Conservation (phyloP, 2,329 filamentous ascomycete genomes). For the Trichoderma oligosporum region DNA sequence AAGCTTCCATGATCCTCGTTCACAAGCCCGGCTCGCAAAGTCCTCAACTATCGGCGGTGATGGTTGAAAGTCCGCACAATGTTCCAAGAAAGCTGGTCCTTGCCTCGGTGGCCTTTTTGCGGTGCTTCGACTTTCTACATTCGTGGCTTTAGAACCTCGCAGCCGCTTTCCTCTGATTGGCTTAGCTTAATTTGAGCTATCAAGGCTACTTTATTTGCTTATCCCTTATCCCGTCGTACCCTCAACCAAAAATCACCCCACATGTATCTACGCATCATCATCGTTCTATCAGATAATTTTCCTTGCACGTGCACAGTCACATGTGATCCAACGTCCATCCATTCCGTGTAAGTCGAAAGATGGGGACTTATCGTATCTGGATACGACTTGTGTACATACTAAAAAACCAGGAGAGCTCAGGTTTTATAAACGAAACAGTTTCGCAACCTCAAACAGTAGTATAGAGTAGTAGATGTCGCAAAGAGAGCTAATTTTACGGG, state of each 20-base stretch:
- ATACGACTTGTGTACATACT: neutral
- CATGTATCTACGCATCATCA: neutral
- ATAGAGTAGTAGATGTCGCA: neutral
- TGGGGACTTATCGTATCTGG: neutral
- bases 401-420: neutral
- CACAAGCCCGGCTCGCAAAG: conserved; percentile 10
- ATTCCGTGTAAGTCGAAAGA: conserved; percentile 19
- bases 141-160: conserved; percentile 17
- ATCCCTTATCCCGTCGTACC: too few relatives aligned
- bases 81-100: conserved; percentile 3
- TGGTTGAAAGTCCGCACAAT: neutral
- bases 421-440: neutral
- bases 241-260: too few relatives aligned
- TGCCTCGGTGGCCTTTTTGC: conserved; percentile 25
- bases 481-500: neutral
- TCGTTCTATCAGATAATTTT: neutral
- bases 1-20: conserved; percentile 22
- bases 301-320: conserved; percentile 14
- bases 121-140: conserved; percentile 13
- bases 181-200: conserved; percentile 4
- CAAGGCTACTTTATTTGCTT: too few relatives aligned
- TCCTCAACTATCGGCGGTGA: neutral
- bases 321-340: conserved; percentile 11
- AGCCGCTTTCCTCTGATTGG: conserved; percentile 17
- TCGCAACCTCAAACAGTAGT: neutral